These are phyloP conservation scores for Primulina eburnea DNA, from an alignment of 257 asterid species.

Conservation along the genomic window DNA sequence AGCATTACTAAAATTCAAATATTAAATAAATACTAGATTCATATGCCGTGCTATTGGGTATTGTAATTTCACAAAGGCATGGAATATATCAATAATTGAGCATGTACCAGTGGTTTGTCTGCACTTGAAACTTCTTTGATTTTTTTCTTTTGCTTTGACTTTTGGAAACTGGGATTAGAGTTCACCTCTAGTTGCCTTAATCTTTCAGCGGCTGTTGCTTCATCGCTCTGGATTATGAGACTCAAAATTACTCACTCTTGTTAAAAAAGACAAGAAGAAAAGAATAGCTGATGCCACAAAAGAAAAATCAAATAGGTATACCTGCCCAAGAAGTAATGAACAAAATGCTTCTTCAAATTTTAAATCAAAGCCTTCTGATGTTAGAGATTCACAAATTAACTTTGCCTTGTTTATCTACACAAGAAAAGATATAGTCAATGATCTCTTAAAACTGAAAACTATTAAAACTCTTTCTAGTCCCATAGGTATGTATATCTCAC, in stretches of 20 bases:
- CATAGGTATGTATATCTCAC: conserved; percentile 10
- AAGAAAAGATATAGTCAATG: conserved; percentile 20
- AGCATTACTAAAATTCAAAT: conserved; percentile 14
- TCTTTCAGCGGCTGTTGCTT: conserved; percentile 72
- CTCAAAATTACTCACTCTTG: conserved; percentile 21
- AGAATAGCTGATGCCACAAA: conserved; percentile 18
- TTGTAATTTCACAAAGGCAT: neutral
- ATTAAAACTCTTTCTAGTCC: neutral
- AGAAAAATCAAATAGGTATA: conserved; percentile 34
- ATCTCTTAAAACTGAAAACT: conserved; percentile 21
- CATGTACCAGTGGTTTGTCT: conserved; percentile 65
- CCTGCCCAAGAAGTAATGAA: conserved; percentile 95
- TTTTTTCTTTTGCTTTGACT: conserved; percentile 55
- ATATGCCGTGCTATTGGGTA: neutral
- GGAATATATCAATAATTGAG: conserved; percentile 23
- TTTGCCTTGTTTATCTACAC: conserved; percentile 77
- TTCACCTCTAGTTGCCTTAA: conserved; percentile 63
- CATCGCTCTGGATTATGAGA: conserved; percentile 64
- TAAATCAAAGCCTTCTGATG: conserved; percentile 87
- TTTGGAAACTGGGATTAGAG: conserved; percentile 47
- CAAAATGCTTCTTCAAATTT: conserved; percentile 95
- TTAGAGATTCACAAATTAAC: conserved; percentile 74
- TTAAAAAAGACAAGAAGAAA: neutral
- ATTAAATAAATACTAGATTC: neutral
- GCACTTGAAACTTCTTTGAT: conserved; percentile 47